phyloP scores from a whole-genome alignment of 306 rosid genomes.

The Senna tora region DNA sequence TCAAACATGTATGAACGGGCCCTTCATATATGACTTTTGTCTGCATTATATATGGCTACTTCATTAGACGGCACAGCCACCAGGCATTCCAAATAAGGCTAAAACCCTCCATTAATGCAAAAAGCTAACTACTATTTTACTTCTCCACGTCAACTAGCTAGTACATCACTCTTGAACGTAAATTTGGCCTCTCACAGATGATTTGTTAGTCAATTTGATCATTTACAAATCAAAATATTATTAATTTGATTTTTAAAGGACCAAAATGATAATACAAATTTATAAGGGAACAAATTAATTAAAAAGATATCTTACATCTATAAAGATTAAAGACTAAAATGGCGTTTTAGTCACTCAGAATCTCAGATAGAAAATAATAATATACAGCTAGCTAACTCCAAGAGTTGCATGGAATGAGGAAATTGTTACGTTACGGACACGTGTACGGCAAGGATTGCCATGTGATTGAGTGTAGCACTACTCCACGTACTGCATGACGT shows the following conservation, averaged over 20 bases:
- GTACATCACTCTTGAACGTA: too few relatives aligned
- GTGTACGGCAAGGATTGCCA: constrained; percentile 53
- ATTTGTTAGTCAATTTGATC: too few relatives aligned
- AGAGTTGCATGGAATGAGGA: neutral
- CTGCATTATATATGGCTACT: constrained; percentile 4
- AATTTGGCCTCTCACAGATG: too few relatives aligned
- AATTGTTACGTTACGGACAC: constrained; percentile 38
- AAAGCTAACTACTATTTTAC: constrained; percentile 15
- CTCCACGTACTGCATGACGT: too few relatives aligned
- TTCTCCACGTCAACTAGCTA: constrained; percentile 3
- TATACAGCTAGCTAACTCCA: neutral
- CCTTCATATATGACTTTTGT: constrained; percentile 25
- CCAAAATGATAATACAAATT: too few relatives aligned
- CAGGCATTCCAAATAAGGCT: constrained; percentile 34
- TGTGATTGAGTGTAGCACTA: constrained; percentile 40
- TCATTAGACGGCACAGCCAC: constrained; percentile 51
- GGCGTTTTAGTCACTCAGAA: too few relatives aligned
- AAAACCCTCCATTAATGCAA: constrained; percentile 29
- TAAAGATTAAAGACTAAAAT: too few relatives aligned
- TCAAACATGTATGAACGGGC: constrained; percentile 20
- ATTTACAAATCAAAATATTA: too few relatives aligned
- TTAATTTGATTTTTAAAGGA: too few relatives aligned
- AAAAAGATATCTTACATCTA: too few relatives aligned
- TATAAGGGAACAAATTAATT: too few relatives aligned
- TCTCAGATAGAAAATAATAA: too few relatives aligned